Conservation (phyloP, 2,329 filamentous ascomycete genomes). For the Xylariaceae sp. region DNA sequence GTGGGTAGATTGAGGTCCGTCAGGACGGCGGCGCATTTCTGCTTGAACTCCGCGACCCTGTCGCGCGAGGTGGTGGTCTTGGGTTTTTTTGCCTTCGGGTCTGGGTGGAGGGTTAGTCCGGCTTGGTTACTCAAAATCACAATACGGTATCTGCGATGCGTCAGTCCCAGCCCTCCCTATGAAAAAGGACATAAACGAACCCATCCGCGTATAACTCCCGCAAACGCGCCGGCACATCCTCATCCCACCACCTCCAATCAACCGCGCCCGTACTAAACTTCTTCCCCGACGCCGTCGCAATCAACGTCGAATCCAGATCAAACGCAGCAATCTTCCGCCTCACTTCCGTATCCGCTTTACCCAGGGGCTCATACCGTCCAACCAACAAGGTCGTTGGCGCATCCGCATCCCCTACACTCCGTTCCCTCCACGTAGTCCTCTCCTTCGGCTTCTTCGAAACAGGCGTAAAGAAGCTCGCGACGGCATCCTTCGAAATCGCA, state of each 20-base stretch:
- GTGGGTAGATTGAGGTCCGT: conserved; percentile 68
- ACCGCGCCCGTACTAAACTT: conserved; percentile 62
- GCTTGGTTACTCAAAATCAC: conserved; percentile 87
- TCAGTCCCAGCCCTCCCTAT: neutral
- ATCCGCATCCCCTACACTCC: no score
- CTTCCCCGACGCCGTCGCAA: conserved; percentile 74
- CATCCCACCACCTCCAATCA: conserved; percentile 96
- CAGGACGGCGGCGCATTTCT: conserved; percentile 67
- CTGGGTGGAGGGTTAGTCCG: conserved; percentile 67
- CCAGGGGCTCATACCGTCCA: conserved; percentile 58
- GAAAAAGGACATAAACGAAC: conserved; percentile 49
- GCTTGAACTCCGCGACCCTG: conserved; percentile 74
- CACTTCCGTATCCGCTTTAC: conserved; percentile 26
- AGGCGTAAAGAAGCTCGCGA: conserved; percentile 85
- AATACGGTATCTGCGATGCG: conserved; percentile 57
- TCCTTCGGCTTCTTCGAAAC: conserved; percentile 78
- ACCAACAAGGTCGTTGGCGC: conserved; percentile 65
- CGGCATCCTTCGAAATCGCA: conserved; percentile 53
- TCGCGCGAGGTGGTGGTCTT: conserved; percentile 54
- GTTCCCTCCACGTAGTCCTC: conserved; percentile 64
- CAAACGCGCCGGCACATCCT: conserved; percentile 61
- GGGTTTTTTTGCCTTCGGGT: conserved; percentile 58
- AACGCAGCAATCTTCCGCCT: conserved; percentile 65
- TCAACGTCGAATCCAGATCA: conserved; percentile 81
- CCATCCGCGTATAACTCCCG: conserved; percentile 57